A percentile compares a stretch with the other conserved stretches of the same genome.
Evolutionary conservation across 1,284 basidiomycete genomes (phyloP).

Genomic region (Apiotrichum siamense): DNA sequence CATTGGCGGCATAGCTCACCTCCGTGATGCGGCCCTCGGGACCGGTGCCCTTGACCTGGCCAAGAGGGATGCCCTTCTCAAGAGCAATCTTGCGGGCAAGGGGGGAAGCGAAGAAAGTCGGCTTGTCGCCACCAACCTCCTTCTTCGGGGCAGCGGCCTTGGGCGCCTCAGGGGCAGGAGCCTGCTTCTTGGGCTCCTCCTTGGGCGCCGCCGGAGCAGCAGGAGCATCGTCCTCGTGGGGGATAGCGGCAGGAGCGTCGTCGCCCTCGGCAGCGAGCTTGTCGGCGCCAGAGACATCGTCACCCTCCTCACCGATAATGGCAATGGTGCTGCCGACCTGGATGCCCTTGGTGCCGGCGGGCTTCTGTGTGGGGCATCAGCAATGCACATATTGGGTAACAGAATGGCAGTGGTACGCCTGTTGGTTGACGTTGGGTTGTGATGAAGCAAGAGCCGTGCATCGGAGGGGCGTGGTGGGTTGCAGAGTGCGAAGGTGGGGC

Average conservation of each 20-base stretch:
- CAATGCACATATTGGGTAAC: no score
- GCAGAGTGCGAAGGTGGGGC: neutral
- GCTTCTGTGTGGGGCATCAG: slow-evolving; percentile 14
- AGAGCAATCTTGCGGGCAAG: slow-evolving; percentile 95
- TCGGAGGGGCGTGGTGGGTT: neutral
- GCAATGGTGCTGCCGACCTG: slow-evolving; percentile 81
- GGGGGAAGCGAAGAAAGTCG: slow-evolving; percentile 80
- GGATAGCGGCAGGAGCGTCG: slow-evolving; percentile 21
- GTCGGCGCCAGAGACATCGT: slow-evolving; percentile 77
- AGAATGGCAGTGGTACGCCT: no score
- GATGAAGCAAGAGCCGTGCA: neutral
- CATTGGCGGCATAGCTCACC: slow-evolving; percentile 44
- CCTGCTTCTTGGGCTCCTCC: slow-evolving; percentile 48
- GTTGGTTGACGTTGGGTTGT: neutral
- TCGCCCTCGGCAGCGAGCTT: slow-evolving; percentile 60
- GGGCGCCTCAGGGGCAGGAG: slow-evolving; percentile 28
- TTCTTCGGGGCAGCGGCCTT: neutral
- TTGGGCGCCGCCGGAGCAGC: slow-evolving; percentile 42
- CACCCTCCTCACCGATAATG: slow-evolving; percentile 86
- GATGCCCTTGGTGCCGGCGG: slow-evolving; percentile 80
- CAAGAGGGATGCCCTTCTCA: slow-evolving; percentile 86
- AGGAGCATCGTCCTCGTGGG: slow-evolving; percentile 41
- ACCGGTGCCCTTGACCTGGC: slow-evolving; percentile 87
- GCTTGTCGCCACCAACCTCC: slow-evolving; percentile 50
- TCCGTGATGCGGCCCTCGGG: slow-evolving; percentile 91